phyloP scores from a whole-genome alignment of 2,329 filamentous ascomycete genomes.

The Plenodomus biglobosus region DNA sequence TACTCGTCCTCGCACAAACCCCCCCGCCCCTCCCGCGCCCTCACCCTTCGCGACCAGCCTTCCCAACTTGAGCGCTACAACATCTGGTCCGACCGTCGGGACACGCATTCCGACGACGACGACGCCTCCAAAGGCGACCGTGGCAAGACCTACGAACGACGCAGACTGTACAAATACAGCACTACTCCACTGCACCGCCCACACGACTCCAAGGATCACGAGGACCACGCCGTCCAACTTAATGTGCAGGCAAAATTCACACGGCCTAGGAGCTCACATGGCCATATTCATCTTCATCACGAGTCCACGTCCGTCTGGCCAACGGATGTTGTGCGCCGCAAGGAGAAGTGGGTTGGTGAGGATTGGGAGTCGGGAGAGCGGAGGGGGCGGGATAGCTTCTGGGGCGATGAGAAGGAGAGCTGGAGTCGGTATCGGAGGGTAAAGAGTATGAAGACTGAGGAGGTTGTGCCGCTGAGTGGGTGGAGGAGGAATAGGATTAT shows the following conservation, averaged over 20 bases:
- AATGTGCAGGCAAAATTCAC: slow-evolving; percentile 17
- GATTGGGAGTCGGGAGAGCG: slow-evolving; percentile 25
- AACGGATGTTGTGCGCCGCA: slow-evolving; percentile 21
- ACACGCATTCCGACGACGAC: slow-evolving; percentile 6
- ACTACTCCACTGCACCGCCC: slow-evolving; percentile 4
- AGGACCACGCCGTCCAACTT: slow-evolving; percentile 27
- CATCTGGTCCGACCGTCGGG: slow-evolving; percentile 26
- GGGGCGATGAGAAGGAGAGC: slow-evolving; percentile 23
- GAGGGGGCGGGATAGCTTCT: slow-evolving; percentile 12
- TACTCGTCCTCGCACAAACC: slow-evolving; percentile 18
- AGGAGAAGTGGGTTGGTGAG: slow-evolving; percentile 31
- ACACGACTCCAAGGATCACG: slow-evolving; percentile 11
- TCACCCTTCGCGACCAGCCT: slow-evolving; percentile 30
- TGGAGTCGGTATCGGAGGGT: slow-evolving; percentile 24
- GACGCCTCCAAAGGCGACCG: slow-evolving; percentile 1
- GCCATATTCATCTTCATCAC: slow-evolving; percentile 9
- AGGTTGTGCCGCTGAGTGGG: slow-evolving; percentile 34
- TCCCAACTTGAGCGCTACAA: slow-evolving; percentile 38
- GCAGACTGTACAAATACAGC: slow-evolving; percentile 8
- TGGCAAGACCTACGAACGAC: slow-evolving; percentile 5
- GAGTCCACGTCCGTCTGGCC: slow-evolving; percentile 16
- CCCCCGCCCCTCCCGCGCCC: slow-evolving; percentile 21
- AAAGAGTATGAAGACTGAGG: slow-evolving; percentile 36
- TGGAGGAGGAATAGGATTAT: slow-evolving; percentile 16
- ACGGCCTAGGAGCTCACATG: slow-evolving; percentile 20